These are phyloP conservation scores for Heterobasidion occidentale DNA, from an alignment of 1,284 basidiomycete genomes.

Conservation along the genomic window DNA sequence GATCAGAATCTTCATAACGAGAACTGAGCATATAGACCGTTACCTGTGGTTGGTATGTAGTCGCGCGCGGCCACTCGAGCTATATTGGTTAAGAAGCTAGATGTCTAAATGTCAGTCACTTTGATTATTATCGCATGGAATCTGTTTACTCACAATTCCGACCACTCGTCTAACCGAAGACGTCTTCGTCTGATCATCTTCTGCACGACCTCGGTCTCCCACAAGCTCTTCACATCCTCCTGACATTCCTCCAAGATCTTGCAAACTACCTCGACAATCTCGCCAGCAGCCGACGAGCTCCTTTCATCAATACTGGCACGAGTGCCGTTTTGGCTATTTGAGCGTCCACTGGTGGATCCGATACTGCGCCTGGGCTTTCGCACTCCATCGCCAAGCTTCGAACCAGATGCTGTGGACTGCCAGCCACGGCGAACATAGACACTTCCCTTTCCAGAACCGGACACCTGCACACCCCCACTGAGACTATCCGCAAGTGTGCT, in stretches of 20 bases:
- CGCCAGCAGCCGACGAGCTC: conserved; percentile 32
- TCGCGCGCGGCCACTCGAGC: conserved; percentile 54
- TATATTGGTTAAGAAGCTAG: conserved; percentile 68
- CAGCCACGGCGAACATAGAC: conserved; percentile 74
- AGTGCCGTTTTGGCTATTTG: background rate
- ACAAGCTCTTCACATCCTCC: conserved; percentile 60
- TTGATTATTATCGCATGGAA: background rate
- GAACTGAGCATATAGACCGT: background rate
- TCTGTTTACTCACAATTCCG: conserved; percentile 61
- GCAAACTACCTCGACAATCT: conserved; percentile 52
- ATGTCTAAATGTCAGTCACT: conserved; percentile 2
- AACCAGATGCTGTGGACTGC: conserved; percentile 47
- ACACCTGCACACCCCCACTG: conserved; percentile 61
- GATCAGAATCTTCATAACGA: conserved; percentile 17
- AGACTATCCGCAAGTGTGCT: conserved; percentile 58
- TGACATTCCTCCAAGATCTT: conserved; percentile 46
- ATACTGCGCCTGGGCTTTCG: conserved; percentile 14
- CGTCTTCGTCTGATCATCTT: conserved; percentile 58
- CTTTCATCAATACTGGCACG: background rate
- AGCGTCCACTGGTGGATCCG: conserved; percentile 17
- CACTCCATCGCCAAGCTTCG: conserved; percentile 24
- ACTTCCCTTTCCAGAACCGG: conserved; percentile 62
- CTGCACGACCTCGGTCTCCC: conserved; percentile 62
- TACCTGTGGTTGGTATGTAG: conserved; percentile 69
- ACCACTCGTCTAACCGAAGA: conserved; percentile 75